Base-by-base conservation (phyloP, 1,284 basidiomycete species). In the Ceratobasidium sp. region DNA sequence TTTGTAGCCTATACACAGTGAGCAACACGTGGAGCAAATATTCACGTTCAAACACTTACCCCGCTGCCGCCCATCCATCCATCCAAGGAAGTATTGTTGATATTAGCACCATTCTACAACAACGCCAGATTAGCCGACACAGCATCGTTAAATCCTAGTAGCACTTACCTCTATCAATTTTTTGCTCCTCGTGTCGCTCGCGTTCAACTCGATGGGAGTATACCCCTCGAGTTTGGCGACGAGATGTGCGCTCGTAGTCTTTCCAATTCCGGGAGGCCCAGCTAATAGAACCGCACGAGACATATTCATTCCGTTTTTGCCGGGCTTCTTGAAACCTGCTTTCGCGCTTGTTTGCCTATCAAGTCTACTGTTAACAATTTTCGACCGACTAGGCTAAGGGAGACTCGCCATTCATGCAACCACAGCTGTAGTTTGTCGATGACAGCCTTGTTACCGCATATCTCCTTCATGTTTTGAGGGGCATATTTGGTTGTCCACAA, bases 401-500 rank as follows among this genome's bases (percentile, higher is more conserved):
- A n/a, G 39, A 80, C 86, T 64, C 53, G 94, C 97, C 96, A 98
- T 74, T 92, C 89, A 62, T 88, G 85, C 21, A 99, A 83, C 97
- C 97, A 99, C 23, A 83, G 83, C 71, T 89, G 88, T 23, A 99
- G 83, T 79, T 96, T 96, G 80, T 97, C 96, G 0, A 98, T 89
- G 50, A 90, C 86, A 0, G 87, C 85, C 81, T 98, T 98, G 83
- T 99, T 99, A 3, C 97, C 97, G 74, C 96, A 98, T 26, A 99
- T 87, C 75, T 99, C 96, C 77, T 93, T 97, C 72, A 96, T 76
- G 14, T 85, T 86, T 76, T 89, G 87, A 0, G 97, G 97, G 0
- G 97, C 96, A 79, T 99, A 99, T 39, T 96, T 92, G 41, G 91
- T 92, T 32, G 97, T 98, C 97, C 97, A 99, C 0, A 99, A 85